A percentile compares a stretch with the other conserved stretches of the same genome.
These are phyloP conservation scores for Aspergillus niger DNA, from an alignment of 2,329 filamentous ascomycete species.

Conservation along the genomic window DNA sequence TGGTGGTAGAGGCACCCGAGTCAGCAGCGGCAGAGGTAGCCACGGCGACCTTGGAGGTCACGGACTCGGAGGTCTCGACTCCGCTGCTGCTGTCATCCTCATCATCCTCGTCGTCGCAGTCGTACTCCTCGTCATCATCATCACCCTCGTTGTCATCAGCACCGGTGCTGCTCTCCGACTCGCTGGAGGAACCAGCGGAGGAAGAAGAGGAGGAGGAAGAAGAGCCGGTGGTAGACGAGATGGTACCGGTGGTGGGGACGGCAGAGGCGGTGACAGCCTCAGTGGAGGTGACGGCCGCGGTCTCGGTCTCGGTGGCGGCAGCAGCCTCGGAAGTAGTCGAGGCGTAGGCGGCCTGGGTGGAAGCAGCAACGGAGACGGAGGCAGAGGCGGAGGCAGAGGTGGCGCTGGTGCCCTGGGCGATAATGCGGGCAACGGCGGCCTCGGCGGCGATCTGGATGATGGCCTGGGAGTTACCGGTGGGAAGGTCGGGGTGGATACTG, in stretches of 20 bases:
- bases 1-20: conserved; percentile 5
- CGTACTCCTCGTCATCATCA: conserved; percentile 3
- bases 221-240: not conserved
- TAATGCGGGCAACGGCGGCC: conserved; percentile 57
- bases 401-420: conserved; percentile 39
- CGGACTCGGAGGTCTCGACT: not conserved
- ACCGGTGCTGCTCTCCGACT: not conserved
- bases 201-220: not conserved
- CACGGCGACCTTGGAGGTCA: not conserved
- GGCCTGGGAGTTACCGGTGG: conserved; percentile 67
- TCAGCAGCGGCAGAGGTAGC: not conserved
- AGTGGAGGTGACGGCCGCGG: not conserved
- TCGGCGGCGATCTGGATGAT: conserved; percentile 66
- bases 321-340: not conserved
- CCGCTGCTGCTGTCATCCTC: not conserved
- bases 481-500: conserved; percentile 68
- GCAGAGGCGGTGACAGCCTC: not conserved
- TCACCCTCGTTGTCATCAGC: not conserved
- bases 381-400: not conserved
- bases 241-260: not conserved
- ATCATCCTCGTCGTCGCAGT: not conserved
- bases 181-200: not conserved
- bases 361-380: not conserved
- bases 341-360: not conserved
- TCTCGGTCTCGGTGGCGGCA: not conserved